Base-by-base conservation (phyloP, 2,329 filamentous ascomycete genomes). In the Talaromyces sp. region DNA sequence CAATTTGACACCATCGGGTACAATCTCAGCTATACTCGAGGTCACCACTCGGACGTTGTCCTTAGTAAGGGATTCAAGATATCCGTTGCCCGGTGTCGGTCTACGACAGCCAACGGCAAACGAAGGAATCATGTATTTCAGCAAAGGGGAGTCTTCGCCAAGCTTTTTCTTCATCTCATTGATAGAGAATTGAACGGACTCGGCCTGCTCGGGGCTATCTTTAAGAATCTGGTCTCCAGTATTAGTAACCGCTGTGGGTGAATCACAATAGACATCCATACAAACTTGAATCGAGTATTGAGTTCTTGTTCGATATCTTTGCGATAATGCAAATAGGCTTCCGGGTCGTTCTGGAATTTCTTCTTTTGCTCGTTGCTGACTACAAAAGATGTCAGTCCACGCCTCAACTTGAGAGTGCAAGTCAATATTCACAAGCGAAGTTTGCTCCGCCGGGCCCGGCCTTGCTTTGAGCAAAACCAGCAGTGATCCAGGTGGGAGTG, bases 401-500 rank as follows among this genome's bases (percentile, higher is more conserved):
- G 42, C 9, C 18, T 23, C 16, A 47, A 34, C 33, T 34, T 16
- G 18, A 47, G 18, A 10, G 5, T 23, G 23, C n/a, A n/a, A 47
- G 4, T 7, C 42, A 47, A 7, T 47, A 47, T 16, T 8, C 1
- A 55, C 16, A 55, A 3, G 42, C 31, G 59, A 68, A 65, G 54
- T 68, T 68, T 4, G 60, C 63, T 6, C 66, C 66, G 9, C 61
- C 40, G 5, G 42, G 51, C 8, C 54, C 60, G 6, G 65, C 64
- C 47, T 59, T 63, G 8, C 47, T 62, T 28, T 56, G 23, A 23
- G 23, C 23, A 23, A 23, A 23, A 23, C 23, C 23, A 23, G 23
- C 23, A 23, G 23, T 23, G 60, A 68, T 60, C 66, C 66, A 68
- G 23, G 62, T 65, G 0, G 63, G 64, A 12, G 54, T 61, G 18